Evolutionary conservation across 495 filamentous ascomycete genomes (phyloP).

Genomic region (Tuber aestivum): DNA sequence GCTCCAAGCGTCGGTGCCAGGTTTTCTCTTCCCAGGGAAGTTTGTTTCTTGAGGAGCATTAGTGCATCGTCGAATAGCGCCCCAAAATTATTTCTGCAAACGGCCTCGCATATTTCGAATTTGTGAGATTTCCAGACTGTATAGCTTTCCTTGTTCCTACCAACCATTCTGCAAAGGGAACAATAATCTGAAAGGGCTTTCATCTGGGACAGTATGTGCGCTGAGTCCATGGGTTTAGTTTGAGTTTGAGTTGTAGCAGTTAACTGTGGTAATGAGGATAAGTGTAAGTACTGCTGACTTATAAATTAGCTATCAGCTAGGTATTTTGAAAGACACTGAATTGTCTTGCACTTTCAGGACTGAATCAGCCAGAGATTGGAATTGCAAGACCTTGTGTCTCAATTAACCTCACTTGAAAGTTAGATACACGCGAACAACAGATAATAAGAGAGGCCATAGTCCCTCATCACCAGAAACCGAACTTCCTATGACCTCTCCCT

Average conservation of each 20-base stretch:
- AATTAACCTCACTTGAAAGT: not conserved
- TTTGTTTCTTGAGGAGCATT: conserved; percentile 5
- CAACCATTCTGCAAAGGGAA: not conserved
- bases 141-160: not conserved
- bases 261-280: not conserved
- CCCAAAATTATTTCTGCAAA: not conserved
- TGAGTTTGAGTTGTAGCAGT: not conserved
- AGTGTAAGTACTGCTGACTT: not conserved
- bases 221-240: not conserved
- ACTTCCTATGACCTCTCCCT: not conserved
- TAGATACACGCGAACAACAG: not conserved
- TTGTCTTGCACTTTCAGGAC: not conserved
- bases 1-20: not conserved
- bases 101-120: conserved; percentile 5
- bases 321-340: not conserved
- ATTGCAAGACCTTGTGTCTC: not conserved
- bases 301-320: not conserved
- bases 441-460: not conserved
- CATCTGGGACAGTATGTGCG: not conserved
- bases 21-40: not conserved
- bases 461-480: not conserved
- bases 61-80: conserved; percentile 1
- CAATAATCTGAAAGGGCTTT: not conserved
- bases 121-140: not conserved
- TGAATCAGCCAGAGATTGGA: not conserved